Evolutionary conservation across 495 filamentous ascomycete genomes (phyloP).

Genomic region (Hyaloscypha finlandica): DNA sequence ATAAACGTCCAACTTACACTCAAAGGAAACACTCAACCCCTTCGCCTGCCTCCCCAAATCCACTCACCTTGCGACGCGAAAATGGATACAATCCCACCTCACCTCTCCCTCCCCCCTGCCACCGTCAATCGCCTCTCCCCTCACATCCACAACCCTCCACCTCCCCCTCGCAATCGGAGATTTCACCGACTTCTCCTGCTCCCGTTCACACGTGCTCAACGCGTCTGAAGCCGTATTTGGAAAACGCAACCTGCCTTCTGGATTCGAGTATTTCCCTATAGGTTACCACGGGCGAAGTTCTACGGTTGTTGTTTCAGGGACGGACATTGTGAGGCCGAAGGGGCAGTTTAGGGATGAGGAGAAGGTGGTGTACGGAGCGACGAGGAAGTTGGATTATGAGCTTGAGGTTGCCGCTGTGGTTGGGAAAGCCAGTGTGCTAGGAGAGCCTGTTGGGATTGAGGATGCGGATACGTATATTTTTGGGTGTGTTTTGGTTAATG

Average conservation of each 20-base stretch:
- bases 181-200: conserved; percentile 95
- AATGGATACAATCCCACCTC: conserved; percentile 62
- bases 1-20: background rate
- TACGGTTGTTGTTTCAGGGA: conserved; percentile 73
- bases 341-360: conserved; percentile 54
- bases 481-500: conserved; percentile 86
- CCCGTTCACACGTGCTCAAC: conserved; percentile 79
- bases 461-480: conserved; percentile 80
- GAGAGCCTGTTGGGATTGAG: conserved; percentile 62
- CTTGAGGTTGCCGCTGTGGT: conserved; percentile 86
- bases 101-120: conserved; percentile 50
- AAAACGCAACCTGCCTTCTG: conserved; percentile 53
- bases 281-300: conserved; percentile 83
- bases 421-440: conserved; percentile 62
- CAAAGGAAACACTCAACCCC: conserved; percentile 61
- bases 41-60: conserved; percentile 77
- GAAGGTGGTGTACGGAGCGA: conserved; percentile 47
- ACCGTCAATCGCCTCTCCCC: conserved; percentile 51
- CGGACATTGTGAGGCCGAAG: conserved; percentile 68
- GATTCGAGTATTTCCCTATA: conserved; percentile 83
- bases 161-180: conserved; percentile 84
- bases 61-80: conserved; percentile 69
- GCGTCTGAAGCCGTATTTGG: conserved; percentile 36
- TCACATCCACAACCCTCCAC: conserved; percentile 60
- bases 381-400: conserved; percentile 73